Evolutionary conservation across 495 filamentous ascomycete genomes (phyloP).

Genomic region (Haplographium delicatum): DNA sequence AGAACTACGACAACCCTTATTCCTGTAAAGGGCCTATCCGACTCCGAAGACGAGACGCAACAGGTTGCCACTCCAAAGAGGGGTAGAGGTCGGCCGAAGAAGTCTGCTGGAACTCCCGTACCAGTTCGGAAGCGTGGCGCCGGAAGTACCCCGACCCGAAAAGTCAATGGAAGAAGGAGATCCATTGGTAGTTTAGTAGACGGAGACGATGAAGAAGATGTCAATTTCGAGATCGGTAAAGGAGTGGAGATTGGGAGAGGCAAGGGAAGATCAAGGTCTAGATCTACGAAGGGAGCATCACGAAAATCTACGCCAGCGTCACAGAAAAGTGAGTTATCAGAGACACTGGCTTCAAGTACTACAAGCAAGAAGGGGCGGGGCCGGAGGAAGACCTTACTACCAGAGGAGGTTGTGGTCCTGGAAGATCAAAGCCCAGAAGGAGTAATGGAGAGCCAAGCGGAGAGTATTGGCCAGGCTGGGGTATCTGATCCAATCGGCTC

Average conservation of each 20-base stretch:
- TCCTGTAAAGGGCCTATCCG: slow-evolving; percentile 43
- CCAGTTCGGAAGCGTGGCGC: slow-evolving; percentile 16
- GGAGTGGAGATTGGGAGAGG: slow-evolving; percentile 16
- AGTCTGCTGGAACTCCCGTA: slow-evolving; percentile 34
- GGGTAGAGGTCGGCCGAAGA: slow-evolving; percentile 23
- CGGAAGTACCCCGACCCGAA: slow-evolving; percentile 31
- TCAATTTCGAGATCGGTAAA: slow-evolving; percentile 16
- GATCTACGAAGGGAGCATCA: slow-evolving; percentile 15
- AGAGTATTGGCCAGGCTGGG: too few relatives aligned
- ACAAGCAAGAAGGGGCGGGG: slow-evolving; percentile 15
- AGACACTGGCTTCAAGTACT: slow-evolving; percentile 1
- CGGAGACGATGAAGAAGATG: slow-evolving; percentile 18
- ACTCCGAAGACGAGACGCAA: slow-evolving; percentile 31
- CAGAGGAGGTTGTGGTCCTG: slow-evolving; percentile 25
- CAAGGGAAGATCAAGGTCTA: slow-evolving; percentile 22
- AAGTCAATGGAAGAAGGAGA: slow-evolving; percentile 38
- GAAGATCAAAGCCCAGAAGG: slow-evolving; percentile 18
- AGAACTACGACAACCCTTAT: slow-evolving; percentile 36
- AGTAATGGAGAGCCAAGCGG: too few relatives aligned
- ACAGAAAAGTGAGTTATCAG: neutral
- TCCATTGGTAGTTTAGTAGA: slow-evolving; percentile 17
- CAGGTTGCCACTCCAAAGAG: slow-evolving; percentile 15
- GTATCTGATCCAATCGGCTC: neutral
- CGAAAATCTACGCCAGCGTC: slow-evolving; percentile 11
- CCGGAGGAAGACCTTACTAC: slow-evolving; percentile 18